Evolutionary conservation across 169 alveolate species (phyloP), one percentile per base, ranked within the genome.

Genomic region (Plasmodium vivax): DNA sequence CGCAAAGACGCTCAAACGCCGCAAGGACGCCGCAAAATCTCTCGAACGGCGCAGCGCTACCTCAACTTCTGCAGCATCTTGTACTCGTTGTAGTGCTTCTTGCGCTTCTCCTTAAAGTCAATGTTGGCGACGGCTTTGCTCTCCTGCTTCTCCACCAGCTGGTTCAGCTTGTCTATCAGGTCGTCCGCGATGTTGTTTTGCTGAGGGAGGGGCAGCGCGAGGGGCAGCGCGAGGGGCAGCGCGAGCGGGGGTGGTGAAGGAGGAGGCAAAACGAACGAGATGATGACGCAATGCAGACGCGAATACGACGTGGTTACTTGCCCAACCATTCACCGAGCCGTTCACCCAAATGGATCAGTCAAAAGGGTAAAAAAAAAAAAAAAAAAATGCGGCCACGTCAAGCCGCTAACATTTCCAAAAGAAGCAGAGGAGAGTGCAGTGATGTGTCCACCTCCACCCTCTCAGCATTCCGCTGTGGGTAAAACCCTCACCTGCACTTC

Each of bases 21-120:
- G 6, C 27, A 23, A 23, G 27, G 27, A 23, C 27, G 0, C 27
- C 16, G 19, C 19, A 14, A 51, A 51, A 1, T 10, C 8, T 45
- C 4, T 9, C 58, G 16, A 3, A 12, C 62, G 9, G 2, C 10
- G 58, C 27, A 87, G 10, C 45, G 36, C 36, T 73, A 92, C 95
- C 95, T 81, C 75, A 92, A 82, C 27, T 92, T 62, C 84, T 92
- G 95, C 7, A 92, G 47, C 92, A 73, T 92, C 92, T 92, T 92
- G 43, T 92, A 92, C 79, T 92, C 95, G 51, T 92, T 82, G 81
- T 92, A 92, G 36, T 92, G 95, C 34, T 82, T 81, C 79, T 92
- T 92, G 62, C 95, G 82, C 45, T 92, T 92, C 38, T 92, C 95
- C 82, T 92, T 92, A 43, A 92, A 92, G 27, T 92, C 95, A 47